Percentiles rank a stretch among this genome's conserved stretches.
These are phyloP conservation scores for Pseudovirgaria hyperparasitica DNA, from an alignment of 2,329 filamentous ascomycete genomes.

Conservation along the genomic window DNA sequence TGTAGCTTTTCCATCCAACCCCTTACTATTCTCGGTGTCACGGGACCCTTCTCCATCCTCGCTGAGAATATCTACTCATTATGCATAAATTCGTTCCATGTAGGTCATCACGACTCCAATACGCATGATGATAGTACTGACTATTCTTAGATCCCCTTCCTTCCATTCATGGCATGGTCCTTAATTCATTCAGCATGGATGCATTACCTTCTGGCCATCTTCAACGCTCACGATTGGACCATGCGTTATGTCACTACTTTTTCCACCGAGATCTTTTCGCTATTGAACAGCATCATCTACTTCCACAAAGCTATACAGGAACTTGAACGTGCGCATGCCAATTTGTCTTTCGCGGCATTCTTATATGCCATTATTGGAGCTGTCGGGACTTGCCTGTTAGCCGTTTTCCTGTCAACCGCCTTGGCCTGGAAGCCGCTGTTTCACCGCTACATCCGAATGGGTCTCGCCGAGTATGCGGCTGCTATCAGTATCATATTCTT, in stretches of 20 bases:
- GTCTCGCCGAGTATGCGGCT: constrained; percentile 50
- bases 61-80: constrained; percentile 52
- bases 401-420: constrained; percentile 48
- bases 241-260: constrained; percentile 59
- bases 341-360: constrained; percentile 48
- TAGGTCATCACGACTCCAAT: constrained; percentile 13
- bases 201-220: constrained; percentile 49
- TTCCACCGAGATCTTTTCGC: constrained; percentile 52
- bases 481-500: constrained; percentile 55
- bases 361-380: constrained; percentile 53
- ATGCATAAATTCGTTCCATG: constrained; percentile 42
- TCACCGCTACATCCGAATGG: constrained; percentile 48
- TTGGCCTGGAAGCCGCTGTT: constrained; percentile 49
- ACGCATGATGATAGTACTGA: constrained; percentile 1
- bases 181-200: constrained; percentile 55
- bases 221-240: constrained; percentile 58
- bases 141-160: constrained; percentile 39
- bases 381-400: constrained; percentile 49
- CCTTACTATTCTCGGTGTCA: constrained; percentile 52
- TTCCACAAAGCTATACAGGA: constrained; percentile 56
- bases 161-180: constrained; percentile 57
- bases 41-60: constrained; percentile 53
- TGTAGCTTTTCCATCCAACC: constrained; percentile 45
- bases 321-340: constrained; percentile 44
- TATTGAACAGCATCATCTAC: constrained; percentile 56